phyloP scores from a whole-genome alignment of 1,139 yeast species.

The Tardiomyces depauwii region DNA sequence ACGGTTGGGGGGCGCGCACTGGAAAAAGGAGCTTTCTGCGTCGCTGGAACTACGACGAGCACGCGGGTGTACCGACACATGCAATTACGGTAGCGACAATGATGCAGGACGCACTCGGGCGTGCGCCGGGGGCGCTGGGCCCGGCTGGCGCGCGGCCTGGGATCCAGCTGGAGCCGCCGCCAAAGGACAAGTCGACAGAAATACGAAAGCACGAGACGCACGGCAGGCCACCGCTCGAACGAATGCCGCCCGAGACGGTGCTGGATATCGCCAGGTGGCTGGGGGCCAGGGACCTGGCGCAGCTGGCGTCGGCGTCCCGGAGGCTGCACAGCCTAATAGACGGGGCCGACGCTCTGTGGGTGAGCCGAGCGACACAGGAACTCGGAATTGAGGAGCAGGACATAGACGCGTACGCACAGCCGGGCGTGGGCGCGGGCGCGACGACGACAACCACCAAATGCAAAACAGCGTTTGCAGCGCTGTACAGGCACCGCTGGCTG shows the following conservation, averaged over 20 bases:
- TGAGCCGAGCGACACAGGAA: background rate
- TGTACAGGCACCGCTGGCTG: slow-evolving; percentile 1
- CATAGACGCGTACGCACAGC: background rate
- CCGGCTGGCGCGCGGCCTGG: no score
- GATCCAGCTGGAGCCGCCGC: no score
- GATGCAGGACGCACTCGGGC: background rate
- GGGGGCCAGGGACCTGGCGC: background rate
- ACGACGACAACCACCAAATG: background rate
- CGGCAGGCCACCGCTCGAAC: no score
- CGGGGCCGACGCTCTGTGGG: background rate
- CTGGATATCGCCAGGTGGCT: background rate
- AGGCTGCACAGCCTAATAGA: background rate
- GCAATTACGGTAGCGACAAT: background rate
- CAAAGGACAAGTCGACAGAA: no score
- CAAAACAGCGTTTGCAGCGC: background rate
- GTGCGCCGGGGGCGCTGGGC: background rate
- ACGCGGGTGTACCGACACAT: background rate
- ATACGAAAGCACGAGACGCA: no score
- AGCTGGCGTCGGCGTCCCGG: background rate
- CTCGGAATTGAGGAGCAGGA: background rate
- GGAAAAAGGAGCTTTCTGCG: no score
- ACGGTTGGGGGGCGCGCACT: no score
- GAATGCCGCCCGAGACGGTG: background rate
- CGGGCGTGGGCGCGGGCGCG: no score
- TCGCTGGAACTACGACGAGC: background rate